Evolutionary conservation across 768 basidiomycete species (phyloP).

Genomic region (Boletus bicolor): DNA sequence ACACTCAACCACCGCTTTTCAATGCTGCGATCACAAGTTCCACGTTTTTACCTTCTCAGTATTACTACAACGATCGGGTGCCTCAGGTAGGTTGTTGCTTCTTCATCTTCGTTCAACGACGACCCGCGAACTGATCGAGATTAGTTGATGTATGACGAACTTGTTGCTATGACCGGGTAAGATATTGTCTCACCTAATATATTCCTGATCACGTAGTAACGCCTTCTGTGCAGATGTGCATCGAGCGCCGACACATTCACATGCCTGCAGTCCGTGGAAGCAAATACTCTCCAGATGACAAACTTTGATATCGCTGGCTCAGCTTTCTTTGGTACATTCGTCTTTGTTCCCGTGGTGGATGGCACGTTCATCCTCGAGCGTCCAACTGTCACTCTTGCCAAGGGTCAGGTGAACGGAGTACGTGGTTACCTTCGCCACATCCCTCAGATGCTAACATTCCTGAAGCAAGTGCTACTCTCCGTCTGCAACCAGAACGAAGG

Average conservation of each 20-base stretch:
- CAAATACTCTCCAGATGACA: conserved; percentile 29
- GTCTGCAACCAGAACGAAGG: conserved; percentile 35
- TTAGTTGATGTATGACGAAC: conserved; percentile 19
- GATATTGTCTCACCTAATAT: neutral
- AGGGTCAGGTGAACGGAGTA: conserved; percentile 44
- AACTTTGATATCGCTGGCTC: conserved; percentile 32
- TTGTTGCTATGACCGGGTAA: conserved; percentile 13
- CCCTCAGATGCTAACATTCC: neutral
- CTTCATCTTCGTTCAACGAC: neutral
- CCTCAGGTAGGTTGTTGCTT: conserved; percentile 23
- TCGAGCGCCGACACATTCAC: conserved; percentile 33
- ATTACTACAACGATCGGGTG: conserved; percentile 29
- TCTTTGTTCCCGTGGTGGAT: conserved; percentile 47
- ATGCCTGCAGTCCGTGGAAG: conserved; percentile 39
- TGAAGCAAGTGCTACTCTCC: conserved; percentile 23
- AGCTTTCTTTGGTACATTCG: conserved; percentile 39
- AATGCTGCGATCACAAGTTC: conserved; percentile 34
- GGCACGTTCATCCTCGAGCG: conserved; percentile 43
- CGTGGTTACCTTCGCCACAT: neutral
- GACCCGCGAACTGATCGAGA: neutral
- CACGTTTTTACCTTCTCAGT: conserved; percentile 31
- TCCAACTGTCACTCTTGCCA: conserved; percentile 36
- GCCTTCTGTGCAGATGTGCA: conserved; percentile 29
- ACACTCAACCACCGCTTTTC: conserved; percentile 35
- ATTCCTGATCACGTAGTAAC: conserved; percentile 7